Percentiles rank a stretch among this genome's conserved stretches.
Conservation (phyloP, 2,329 filamentous ascomycete species). For the Davidsoniella australis region DNA sequence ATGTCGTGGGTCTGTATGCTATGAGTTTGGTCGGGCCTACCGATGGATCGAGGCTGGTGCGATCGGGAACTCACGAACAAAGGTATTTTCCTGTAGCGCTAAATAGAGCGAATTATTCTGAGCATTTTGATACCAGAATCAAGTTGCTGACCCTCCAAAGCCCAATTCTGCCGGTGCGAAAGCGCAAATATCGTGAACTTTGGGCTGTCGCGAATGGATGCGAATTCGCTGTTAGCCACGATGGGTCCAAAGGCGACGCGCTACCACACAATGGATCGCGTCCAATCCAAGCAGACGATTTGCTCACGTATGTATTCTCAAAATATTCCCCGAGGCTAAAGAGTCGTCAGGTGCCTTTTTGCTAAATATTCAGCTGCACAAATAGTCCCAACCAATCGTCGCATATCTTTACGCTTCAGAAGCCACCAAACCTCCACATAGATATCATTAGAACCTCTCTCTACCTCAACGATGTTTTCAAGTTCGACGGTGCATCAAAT, state of each 20-base stretch:
- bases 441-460: slow-evolving; percentile 10
- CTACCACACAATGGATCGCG: slow-evolving; percentile 12
- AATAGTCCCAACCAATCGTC: slow-evolving; percentile 10
- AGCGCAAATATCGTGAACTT: slow-evolving; percentile 79
- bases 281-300: slow-evolving; percentile 12
- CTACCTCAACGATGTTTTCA: slow-evolving; percentile 6
- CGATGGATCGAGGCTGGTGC: slow-evolving; percentile 49
- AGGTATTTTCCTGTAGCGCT: slow-evolving; percentile 31
- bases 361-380: neutral
- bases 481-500: slow-evolving; percentile 5
- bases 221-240: slow-evolving; percentile 11
- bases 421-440: slow-evolving; percentile 9
- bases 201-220: slow-evolving; percentile 45
- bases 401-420: slow-evolving; percentile 10
- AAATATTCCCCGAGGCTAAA: too few species aligned
- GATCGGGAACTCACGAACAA: slow-evolving; percentile 45
- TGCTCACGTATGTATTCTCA: slow-evolving; percentile 9
- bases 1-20: slow-evolving; percentile 52
- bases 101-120: slow-evolving; percentile 33
- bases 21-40: slow-evolving; percentile 54
- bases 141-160: slow-evolving; percentile 31
- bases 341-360: too few species aligned
- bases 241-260: slow-evolving; percentile 11
- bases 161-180: slow-evolving; percentile 65
- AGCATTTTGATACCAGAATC: slow-evolving; percentile 29